Conservation (phyloP, 768 basidiomycete genomes). For the Hygrocybe punicea region DNA sequence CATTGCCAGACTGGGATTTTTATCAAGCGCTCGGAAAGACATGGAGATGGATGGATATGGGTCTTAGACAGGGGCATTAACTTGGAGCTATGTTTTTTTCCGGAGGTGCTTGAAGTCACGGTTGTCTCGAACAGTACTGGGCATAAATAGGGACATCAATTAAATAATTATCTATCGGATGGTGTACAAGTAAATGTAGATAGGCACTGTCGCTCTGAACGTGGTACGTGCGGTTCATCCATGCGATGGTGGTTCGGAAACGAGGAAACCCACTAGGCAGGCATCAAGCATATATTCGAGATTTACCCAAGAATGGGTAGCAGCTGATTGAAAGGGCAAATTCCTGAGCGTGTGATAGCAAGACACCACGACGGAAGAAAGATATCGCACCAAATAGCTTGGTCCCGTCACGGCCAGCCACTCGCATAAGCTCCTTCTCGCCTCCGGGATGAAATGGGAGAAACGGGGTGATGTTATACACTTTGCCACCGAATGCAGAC, state of each 20-base stretch:
- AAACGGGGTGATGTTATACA: slow-evolving; percentile 96
- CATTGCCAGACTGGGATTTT: background rate
- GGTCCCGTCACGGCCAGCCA: slow-evolving; percentile 92
- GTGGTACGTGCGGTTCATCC: background rate
- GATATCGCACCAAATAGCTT: slow-evolving; percentile 91
- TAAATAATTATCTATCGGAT: too few species aligned
- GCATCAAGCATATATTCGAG: slow-evolving; percentile 93
- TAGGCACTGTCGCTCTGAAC: too few species aligned
- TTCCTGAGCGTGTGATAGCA: slow-evolving; percentile 3
- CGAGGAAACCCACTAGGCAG: slow-evolving; percentile 87
- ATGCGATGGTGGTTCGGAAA: slow-evolving; percentile 58
- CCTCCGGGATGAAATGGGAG: slow-evolving; percentile 92
- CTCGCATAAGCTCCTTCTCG: slow-evolving; percentile 89
- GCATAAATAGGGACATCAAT: too few species aligned
- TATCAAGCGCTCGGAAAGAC: background rate
- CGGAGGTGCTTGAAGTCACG: too few species aligned
- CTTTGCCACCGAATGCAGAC: slow-evolving; percentile 87
- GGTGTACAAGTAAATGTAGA: too few species aligned
- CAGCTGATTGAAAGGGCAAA: slow-evolving; percentile 45
- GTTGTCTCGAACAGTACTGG: too few species aligned
- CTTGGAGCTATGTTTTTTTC: too few species aligned
- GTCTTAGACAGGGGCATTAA: too few species aligned
- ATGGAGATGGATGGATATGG: background rate
- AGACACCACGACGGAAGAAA: slow-evolving; percentile 1
- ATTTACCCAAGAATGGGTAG: slow-evolving; percentile 96